Evolutionary conservation across 1,284 basidiomycete species (phyloP).

Genomic region (Leccinum fuscescens): DNA sequence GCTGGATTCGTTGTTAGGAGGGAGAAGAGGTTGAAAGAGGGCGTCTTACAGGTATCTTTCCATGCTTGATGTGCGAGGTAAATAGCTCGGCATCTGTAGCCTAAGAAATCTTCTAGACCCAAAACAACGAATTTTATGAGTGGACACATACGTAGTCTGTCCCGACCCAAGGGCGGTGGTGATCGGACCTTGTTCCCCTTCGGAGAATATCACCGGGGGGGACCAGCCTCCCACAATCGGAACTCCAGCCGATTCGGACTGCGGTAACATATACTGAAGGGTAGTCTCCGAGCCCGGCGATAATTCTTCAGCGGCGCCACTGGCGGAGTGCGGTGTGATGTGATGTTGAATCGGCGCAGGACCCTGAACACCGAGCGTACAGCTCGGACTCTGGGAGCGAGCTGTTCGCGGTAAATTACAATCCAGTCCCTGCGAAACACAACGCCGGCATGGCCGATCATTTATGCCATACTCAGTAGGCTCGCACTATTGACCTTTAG

Average conservation of each 20-base stretch:
- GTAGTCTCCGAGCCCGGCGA: not conserved
- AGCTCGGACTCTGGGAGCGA: conserved; percentile 27
- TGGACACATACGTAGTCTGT: conserved; percentile 15
- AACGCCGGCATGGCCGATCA: conserved; percentile 25
- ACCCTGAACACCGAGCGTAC: conserved; percentile 12
- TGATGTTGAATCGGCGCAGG: conserved; percentile 8
- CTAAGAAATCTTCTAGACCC: conserved; percentile 6
- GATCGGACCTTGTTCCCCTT: conserved; percentile 9
- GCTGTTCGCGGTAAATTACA: conserved; percentile 14
- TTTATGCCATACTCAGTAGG: conserved; percentile 16
- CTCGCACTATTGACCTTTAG: conserved; percentile 21
- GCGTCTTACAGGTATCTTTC: conserved; percentile 17
- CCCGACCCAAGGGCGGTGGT: not conserved
- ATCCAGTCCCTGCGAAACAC: conserved; percentile 7
- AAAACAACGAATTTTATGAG: not conserved
- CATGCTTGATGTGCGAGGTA: not conserved
- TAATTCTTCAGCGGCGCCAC: conserved; percentile 8
- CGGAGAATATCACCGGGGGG: not conserved
- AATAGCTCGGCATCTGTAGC: conserved; percentile 1
- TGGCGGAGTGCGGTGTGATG: conserved; percentile 2
- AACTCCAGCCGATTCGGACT: conserved; percentile 1
- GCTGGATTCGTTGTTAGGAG: conserved; percentile 11
- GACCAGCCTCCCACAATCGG: conserved; percentile 4
- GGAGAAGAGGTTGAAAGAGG: not conserved
- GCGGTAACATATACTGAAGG: conserved; percentile 9